Percentiles rank a stretch among this genome's conserved stretches.
phyloP scores from a whole-genome alignment of 169 alveolate genomes.

The Eimeria necatrix region DNA sequence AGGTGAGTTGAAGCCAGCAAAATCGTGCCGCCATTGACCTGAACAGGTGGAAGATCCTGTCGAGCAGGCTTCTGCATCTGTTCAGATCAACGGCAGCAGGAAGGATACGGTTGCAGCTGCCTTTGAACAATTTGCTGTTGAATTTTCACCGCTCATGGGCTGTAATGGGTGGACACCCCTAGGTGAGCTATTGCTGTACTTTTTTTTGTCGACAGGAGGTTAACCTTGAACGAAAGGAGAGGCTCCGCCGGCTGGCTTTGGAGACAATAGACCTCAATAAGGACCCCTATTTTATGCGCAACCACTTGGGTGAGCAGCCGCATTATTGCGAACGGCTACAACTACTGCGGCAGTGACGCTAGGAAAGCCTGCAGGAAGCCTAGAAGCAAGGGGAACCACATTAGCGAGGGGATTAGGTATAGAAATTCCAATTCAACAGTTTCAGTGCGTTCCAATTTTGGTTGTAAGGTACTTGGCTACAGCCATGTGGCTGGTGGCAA shows the following conservation, averaged over 20 bases:
- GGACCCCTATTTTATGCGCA: conserved; percentile 98
- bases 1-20: conserved; percentile 70
- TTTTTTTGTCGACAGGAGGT: conserved; percentile 84
- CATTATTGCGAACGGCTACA: background rate
- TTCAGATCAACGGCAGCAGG: background rate
- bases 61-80: background rate
- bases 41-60: background rate
- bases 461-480: no score
- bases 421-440: no score
- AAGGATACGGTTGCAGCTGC: background rate
- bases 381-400: background rate
- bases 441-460: no score
- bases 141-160: background rate
- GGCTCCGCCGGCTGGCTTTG: conserved; percentile 96
- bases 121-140: background rate
- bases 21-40: background rate
- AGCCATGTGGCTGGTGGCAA: no score
- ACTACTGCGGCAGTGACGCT: background rate
- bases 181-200: background rate
- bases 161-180: background rate
- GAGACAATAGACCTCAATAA: conserved; percentile 97
- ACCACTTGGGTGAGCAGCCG: conserved; percentile 94
- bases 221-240: conserved; percentile 97
- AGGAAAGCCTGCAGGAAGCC: background rate
- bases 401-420: background rate